Evolutionary conservation across 306 rosid genomes (phyloP), one percentile per base, ranked within the genome.

Genomic region (Elaeagnus macrophylla): DNA sequence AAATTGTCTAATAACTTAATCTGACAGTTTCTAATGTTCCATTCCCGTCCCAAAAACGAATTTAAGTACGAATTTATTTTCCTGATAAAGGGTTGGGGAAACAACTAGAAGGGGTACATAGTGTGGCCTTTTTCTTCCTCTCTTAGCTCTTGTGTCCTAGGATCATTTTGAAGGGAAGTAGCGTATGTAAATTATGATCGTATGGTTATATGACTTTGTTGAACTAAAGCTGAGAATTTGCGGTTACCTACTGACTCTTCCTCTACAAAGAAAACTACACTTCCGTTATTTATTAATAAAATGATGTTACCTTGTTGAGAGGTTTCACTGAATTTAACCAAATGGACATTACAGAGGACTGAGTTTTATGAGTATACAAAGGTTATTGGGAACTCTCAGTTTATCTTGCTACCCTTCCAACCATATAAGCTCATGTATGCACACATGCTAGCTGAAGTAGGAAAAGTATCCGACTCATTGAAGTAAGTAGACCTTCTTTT

Each of bases 371-470:
- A 90, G 74, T 90, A 90, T 55, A 81, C 97, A 2, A 90, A 82
- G 78, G 81, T 90, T 66, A 84, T 81, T 67, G 97, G 97, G 52
- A 90, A 86, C 72, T 86, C 97, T 57, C 97, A 90, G 86, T 90
- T 81, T 74, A 71, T 82, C 52, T 77, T 90, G 68, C 86, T 72
- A 61, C 78, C 95, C 13, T 86, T 90, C 71, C 95, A 83, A 50
- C 97, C 97, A 43, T 90, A 90, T 83, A 90, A 86, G 83, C 88
- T 90, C 57, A 47, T 86, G 54, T 86, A 90, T 68, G 97, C 97
- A 11, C 62, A 81, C 76, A 90, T 90, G 97, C 80, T 90, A 48
- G 97, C 88, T 50, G 95, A 90, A 81, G 83, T 90, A 54, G 97
- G 97, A 57, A 90, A 74, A 71, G 67, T 90, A 75, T 86, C 94